These are phyloP conservation scores for Fusarium agapanthi DNA, from an alignment of 2,329 filamentous ascomycete species.

Conservation along the genomic window DNA sequence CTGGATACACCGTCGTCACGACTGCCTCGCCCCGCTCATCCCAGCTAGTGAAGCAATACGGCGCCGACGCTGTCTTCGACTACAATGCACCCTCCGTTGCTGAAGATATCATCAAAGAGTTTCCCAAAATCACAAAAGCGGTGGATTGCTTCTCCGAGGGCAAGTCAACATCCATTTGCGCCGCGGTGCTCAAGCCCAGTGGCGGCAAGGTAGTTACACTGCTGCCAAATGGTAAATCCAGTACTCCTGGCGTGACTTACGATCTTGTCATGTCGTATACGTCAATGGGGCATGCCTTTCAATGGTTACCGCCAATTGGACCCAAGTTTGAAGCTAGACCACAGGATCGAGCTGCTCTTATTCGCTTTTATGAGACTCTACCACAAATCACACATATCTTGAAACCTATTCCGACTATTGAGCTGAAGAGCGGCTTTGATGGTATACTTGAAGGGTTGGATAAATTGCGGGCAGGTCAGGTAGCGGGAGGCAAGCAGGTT, in stretches of 20 bases:
- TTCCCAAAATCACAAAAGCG: background rate
- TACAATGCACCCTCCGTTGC: background rate
- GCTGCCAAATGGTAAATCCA: background rate
- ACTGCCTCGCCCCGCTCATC: rapidly evolving
- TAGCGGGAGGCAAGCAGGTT: background rate
- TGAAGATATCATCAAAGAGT: background rate
- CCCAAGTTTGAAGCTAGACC: background rate
- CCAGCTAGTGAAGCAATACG: background rate
- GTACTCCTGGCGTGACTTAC: background rate
- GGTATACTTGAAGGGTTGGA: background rate
- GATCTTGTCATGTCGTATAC: background rate
- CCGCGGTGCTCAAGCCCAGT: background rate
- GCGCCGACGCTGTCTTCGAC: background rate
- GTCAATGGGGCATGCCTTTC: background rate
- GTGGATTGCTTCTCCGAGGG: background rate
- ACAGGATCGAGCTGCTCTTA: background rate
- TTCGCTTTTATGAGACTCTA: background rate
- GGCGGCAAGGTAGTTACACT: background rate
- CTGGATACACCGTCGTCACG: rapidly evolving
- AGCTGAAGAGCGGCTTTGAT: background rate
- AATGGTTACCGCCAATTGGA: background rate
- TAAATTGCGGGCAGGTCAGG: background rate
- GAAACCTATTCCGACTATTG: background rate
- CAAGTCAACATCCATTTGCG: background rate
- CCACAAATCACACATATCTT: background rate